Percentiles rank a stretch among this genome's conserved stretches.
Conservation (phyloP, 768 basidiomycete genomes). For the Postia placenta region DNA sequence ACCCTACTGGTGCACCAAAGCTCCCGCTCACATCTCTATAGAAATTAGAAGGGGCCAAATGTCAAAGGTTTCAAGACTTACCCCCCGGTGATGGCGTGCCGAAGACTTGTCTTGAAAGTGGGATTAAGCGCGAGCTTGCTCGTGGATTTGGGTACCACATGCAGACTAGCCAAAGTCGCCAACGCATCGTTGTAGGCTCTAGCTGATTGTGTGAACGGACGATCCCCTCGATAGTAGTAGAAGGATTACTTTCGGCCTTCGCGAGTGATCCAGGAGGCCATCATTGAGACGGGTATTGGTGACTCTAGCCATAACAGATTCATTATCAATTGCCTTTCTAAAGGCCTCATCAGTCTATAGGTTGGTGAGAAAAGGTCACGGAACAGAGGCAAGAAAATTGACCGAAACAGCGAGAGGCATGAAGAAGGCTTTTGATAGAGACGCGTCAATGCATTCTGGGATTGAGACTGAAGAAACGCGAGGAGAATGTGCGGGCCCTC, state of each 20-base stretch:
- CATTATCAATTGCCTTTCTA: constrained; percentile 84
- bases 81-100: constrained; percentile 88
- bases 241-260: constrained; percentile 61
- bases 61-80: constrained; percentile 28
- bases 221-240: neutral
- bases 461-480: constrained; percentile 77
- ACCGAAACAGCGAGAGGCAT: constrained; percentile 90
- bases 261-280: constrained; percentile 71
- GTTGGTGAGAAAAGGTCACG: neutral
- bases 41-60: constrained; percentile 1
- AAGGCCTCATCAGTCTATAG: constrained; percentile 61
- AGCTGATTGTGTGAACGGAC: constrained; percentile 3
- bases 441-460: constrained; percentile 68
- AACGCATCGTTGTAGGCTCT: constrained; percentile 74
- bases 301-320: constrained; percentile 86
- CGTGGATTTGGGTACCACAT: constrained; percentile 58
- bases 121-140: constrained; percentile 64
- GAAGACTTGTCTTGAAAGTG: constrained; percentile 72
- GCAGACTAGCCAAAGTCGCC: constrained; percentile 53
- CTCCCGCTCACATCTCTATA: constrained; percentile 71
- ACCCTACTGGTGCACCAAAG: constrained; percentile 74
- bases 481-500: constrained; percentile 55
- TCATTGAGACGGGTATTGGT: constrained; percentile 55
- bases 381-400: constrained; percentile 17
- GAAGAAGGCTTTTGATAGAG: constrained; percentile 83